A percentile compares a stretch with the other conserved stretches of the same genome.
Evolutionary conservation across 306 rosid genomes (phyloP).

Genomic region (Echinosophora koreensis): DNA sequence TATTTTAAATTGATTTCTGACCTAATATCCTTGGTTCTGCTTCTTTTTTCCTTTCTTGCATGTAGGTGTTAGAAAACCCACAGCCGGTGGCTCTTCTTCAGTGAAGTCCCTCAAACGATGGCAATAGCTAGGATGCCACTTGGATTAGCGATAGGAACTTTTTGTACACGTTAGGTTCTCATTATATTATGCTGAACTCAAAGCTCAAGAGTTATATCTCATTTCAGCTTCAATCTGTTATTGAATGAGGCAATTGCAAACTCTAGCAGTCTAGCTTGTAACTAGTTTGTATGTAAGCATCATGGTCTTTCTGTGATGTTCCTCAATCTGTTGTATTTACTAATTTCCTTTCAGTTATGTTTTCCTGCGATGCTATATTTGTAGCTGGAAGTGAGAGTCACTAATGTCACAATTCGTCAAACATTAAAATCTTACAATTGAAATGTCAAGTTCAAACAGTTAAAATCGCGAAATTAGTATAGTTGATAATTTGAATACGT

Average conservation of each 20-base stretch:
- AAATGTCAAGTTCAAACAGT: background rate
- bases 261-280: conserved; percentile 58
- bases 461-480: background rate
- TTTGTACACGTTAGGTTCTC: conserved; percentile 49
- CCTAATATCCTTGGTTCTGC: conserved; percentile 29
- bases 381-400: conserved; percentile 4
- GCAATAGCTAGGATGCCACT: conserved; percentile 62
- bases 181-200: conserved; percentile 41
- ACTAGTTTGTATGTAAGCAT: conserved; percentile 47
- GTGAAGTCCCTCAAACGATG: conserved; percentile 70
- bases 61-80: conserved; percentile 67
- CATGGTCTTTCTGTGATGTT: conserved; percentile 35
- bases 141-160: conserved; percentile 46
- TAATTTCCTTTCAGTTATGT: background rate
- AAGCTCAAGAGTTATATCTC: conserved; percentile 41
- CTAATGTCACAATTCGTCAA: conserved; percentile 4
- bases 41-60: conserved; percentile 41
- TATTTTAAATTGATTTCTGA: conserved; percentile 17
- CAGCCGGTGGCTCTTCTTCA: conserved; percentile 65
- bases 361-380: conserved; percentile 4
- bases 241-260: conserved; percentile 58
- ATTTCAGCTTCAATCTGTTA: conserved; percentile 56
- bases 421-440: conserved; percentile 1
- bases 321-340: conserved; percentile 36
- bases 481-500: background rate